Evolutionary conservation across 2,329 filamentous ascomycete species (phyloP), one percentile per base, ranked within the genome.

Genomic region (Xylaria sp.): DNA sequence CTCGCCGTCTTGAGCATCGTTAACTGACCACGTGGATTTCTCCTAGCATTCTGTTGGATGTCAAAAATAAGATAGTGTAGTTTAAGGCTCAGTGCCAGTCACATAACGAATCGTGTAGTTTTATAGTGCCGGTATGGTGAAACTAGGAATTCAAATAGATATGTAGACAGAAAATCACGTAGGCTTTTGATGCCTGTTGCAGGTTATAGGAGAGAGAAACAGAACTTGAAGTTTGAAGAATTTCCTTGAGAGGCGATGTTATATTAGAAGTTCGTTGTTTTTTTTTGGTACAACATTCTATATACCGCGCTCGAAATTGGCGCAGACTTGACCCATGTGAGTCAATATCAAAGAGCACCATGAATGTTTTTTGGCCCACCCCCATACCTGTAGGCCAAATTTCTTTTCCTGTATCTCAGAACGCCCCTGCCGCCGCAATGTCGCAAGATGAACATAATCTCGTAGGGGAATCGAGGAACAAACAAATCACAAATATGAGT

Each of bases 211-310:
- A 30, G 23, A 30, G 23, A 30, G 4, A 30, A 30, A 30, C 23
- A 5, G 23, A 30, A 30, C 23, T 30, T 30, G 23, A 30, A 30
- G 23, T 30, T 30, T 13, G 9, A 46, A 46, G n/a, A n/a, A 13
- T 10, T 59, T 52, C 68, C 63, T 70, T 79, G 81, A 83, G 81
- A 76, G 80, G 81, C 78, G 82, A 83, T 78, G 75, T 80, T 74
- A 74, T 76, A 81, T 83, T 83, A 81, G 76, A 71, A 72, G 75
- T 75, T 73, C 71, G 76, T 73, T 73, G 68, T 68, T 70, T 59
- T 19, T 61, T 61, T 30, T 30, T 30, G 23, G 54, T 63, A 67
- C 57, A 63, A 63, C 60, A 59, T 55, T 73, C 72, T 76, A 78
- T 74, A 77, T 76, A 76, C 74, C 74, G 71, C 73, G 74, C 71